Evolutionary conservation across 208 protist genomes (phyloP).

Genomic region (Porcisia hertigi): DNA sequence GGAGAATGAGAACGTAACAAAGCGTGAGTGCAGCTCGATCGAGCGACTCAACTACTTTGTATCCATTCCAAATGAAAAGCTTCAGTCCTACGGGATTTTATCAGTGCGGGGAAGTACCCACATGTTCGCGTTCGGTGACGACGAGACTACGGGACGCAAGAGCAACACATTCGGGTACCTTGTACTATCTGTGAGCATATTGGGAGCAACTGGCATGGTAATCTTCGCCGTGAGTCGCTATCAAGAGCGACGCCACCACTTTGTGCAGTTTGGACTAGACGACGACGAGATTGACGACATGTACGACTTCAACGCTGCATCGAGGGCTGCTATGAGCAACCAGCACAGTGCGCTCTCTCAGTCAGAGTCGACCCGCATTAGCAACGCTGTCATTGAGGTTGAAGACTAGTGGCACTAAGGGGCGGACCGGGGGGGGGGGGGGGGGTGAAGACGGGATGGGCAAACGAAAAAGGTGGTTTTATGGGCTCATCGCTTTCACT

Average conservation of each 20-base stretch:
- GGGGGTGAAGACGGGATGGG: too few relatives aligned
- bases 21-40: constrained; percentile 37
- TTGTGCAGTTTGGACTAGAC: constrained; percentile 72
- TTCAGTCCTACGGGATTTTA: constrained; percentile 20
- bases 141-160: not conserved
- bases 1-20: constrained; percentile 13
- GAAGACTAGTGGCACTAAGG: constrained; percentile 44
- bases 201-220: constrained; percentile 30
- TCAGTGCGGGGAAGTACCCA: constrained; percentile 23
- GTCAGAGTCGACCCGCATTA: constrained; percentile 17
- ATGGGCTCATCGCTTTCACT: not conserved
- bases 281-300: constrained; percentile 84
- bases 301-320: constrained; percentile 45
- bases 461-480: too few relatives aligned
- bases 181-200: constrained; percentile 9
- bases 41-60: constrained; percentile 72
- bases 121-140: constrained; percentile 31
- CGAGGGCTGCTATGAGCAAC: constrained; percentile 10
- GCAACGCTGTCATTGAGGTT: constrained; percentile 80
- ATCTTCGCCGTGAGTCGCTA: constrained; percentile 68
- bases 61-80: not conserved
- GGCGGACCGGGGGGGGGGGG: too few relatives aligned
- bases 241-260: constrained; percentile 72
- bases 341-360: constrained; percentile 7
- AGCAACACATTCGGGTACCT: constrained; percentile 6